phyloP scores from a whole-genome alignment of 345 rosid species.

The Melaleuca alternifolia region DNA sequence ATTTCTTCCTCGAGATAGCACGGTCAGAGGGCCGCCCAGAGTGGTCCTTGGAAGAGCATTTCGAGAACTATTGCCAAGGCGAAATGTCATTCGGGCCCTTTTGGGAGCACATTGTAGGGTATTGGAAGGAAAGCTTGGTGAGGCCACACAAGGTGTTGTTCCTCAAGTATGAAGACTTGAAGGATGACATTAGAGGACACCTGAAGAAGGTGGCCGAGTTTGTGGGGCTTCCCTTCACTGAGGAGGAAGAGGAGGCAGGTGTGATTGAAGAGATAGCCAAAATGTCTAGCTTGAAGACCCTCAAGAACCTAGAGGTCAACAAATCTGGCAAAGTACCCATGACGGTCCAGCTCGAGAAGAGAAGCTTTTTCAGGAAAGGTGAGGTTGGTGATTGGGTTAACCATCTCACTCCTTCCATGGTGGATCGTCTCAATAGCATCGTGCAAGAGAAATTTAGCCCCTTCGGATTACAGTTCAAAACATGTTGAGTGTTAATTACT shows the following conservation, averaged over 20 bases:
- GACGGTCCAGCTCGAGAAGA: not conserved
- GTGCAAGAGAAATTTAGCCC: not conserved
- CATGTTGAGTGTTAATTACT: too few species aligned
- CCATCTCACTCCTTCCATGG: not conserved
- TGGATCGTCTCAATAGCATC: not conserved
- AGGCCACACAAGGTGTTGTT: slow-evolving; percentile 12
- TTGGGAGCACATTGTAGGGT: slow-evolving; percentile 23
- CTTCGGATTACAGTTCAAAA: not conserved
- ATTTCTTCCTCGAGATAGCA: fast-evolving
- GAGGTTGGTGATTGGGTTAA: not conserved
- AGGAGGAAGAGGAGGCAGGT: not conserved
- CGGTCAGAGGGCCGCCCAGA: fast-evolving
- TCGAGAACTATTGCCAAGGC: slow-evolving; percentile 1
- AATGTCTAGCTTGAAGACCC: not conserved
- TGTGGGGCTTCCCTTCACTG: not conserved
- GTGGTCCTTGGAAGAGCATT: not conserved
- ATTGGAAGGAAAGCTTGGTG: slow-evolving; percentile 19
- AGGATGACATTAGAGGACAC: not conserved
- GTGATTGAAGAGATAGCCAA: not conserved
- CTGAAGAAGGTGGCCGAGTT: not conserved
- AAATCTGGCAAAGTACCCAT: not conserved
- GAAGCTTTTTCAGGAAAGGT: not conserved
- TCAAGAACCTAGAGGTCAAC: not conserved
- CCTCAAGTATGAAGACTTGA: slow-evolving; percentile 28
- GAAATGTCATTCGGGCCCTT: slow-evolving; percentile 17